Evolutionary conservation across 1,284 basidiomycete species (phyloP).

Genomic region (Wallemia mellicola): DNA sequence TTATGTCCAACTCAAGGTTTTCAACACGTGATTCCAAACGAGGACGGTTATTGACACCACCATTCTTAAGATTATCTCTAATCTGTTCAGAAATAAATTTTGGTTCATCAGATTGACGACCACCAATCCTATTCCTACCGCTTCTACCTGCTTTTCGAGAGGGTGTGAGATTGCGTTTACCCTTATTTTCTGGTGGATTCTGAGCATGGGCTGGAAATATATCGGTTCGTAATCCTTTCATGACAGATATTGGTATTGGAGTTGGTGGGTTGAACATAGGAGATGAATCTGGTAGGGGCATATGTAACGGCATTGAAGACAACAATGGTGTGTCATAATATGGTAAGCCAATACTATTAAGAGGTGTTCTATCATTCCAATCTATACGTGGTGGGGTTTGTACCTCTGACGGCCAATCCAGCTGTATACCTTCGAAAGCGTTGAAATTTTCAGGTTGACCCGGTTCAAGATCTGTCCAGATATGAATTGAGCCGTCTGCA

Average conservation of each 20-base stretch:
- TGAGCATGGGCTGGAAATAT: constrained; percentile 68
- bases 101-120: constrained; percentile 19
- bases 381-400: constrained; percentile 37
- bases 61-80: constrained; percentile 16
- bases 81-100: constrained; percentile 59
- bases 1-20: constrained; percentile 9
- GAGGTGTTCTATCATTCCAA: constrained; percentile 61
- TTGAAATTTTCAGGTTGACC: constrained; percentile 47
- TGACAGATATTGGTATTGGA: constrained; percentile 46
- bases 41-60: constrained; percentile 11
- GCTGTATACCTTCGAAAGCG: constrained; percentile 49
- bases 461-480: constrained; percentile 43
- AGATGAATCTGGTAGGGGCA: constrained; percentile 16
- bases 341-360: constrained; percentile 72
- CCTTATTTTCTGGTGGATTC: constrained; percentile 50
- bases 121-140: constrained; percentile 10
- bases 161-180: constrained; percentile 43
- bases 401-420: constrained; percentile 53
- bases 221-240: constrained; percentile 48
- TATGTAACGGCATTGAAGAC: constrained; percentile 33
- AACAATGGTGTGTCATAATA: constrained; percentile 47
- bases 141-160: constrained; percentile 19
- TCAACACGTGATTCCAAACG: constrained; percentile 2
- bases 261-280: constrained; percentile 28
- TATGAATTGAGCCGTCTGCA: constrained; percentile 51